phyloP scores from a whole-genome alignment of 176 grass and related monocot species.

The Phyllostachys edulis region DNA sequence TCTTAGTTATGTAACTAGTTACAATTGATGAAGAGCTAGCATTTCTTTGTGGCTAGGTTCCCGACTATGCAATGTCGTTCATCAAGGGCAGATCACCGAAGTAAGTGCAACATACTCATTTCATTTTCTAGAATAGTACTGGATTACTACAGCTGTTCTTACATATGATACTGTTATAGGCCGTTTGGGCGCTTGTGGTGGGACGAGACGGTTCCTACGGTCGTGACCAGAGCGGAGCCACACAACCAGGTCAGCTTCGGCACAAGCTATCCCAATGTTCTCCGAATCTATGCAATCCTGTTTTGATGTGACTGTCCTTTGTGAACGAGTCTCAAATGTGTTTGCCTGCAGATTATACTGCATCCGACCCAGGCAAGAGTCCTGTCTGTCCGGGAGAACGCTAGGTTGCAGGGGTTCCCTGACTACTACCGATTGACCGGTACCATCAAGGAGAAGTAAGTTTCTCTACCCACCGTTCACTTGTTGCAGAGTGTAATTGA shows the following conservation, averaged over 20 bases:
- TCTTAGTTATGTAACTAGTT: not conserved
- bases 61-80: slow-evolving; percentile 82
- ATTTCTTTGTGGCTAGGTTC: slow-evolving; percentile 38
- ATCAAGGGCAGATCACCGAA: slow-evolving; percentile 62
- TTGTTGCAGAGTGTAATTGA: not conserved
- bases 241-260: slow-evolving; percentile 95
- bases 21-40: not conserved
- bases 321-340: not conserved
- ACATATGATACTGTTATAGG: slow-evolving; percentile 29
- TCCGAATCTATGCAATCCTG: not conserved
- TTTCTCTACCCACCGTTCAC: not conserved
- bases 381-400: slow-evolving; percentile 70
- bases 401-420: slow-evolving; percentile 75
- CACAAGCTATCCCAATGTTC: not conserved
- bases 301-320: not conserved
- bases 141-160: not conserved
- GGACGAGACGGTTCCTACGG: slow-evolving; percentile 87
- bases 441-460: slow-evolving; percentile 61
- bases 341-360: slow-evolving; percentile 46
- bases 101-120: slow-evolving; percentile 17
- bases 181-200: slow-evolving; percentile 89
- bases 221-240: slow-evolving; percentile 78
- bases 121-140: not conserved
- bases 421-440: slow-evolving; percentile 68
- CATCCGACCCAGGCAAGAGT: slow-evolving; percentile 84